Conservation (phyloP, 352 stramenopile genomes). For the Thalassiosira oceanica region DNA sequence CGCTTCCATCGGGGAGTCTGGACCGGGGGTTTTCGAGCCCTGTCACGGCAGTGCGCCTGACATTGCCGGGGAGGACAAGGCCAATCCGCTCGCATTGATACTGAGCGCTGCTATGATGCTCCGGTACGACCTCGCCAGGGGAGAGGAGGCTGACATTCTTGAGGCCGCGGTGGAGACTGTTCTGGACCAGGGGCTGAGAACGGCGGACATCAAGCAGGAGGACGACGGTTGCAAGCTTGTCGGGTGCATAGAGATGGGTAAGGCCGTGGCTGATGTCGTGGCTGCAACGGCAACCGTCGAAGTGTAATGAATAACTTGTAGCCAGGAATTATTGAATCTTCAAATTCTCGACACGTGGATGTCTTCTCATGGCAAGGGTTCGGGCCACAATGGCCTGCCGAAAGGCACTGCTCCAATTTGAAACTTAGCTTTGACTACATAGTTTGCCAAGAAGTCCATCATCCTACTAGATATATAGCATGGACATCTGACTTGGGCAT, state of each 20-base stretch:
- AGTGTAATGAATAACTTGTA: slow-evolving; percentile 33
- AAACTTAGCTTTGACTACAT: too few species aligned
- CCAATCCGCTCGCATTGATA: slow-evolving; percentile 97
- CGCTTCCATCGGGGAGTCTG: slow-evolving; percentile 88
- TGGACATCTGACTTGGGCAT: too few species aligned
- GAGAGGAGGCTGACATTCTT: slow-evolving; percentile 77
- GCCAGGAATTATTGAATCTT: too few species aligned
- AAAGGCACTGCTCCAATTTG: too few species aligned
- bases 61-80: slow-evolving; percentile 94
- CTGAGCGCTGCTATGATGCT: slow-evolving; percentile 96
- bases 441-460: too few species aligned
- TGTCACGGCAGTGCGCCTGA: slow-evolving; percentile 97
- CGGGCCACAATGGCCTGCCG: too few species aligned
- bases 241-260: slow-evolving; percentile 85
- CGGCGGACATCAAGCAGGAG: slow-evolving; percentile 84
- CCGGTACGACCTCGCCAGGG: slow-evolving; percentile 87
- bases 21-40: slow-evolving; percentile 94
- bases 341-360: too few species aligned
- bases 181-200: slow-evolving; percentile 80
- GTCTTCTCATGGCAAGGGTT: too few species aligned
- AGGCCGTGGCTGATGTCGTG: slow-evolving; percentile 77
- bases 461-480: too few species aligned
- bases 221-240: slow-evolving; percentile 81
- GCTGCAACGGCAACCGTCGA: slow-evolving; percentile 41
- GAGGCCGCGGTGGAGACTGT: slow-evolving; percentile 83